Evolutionary conservation across 306 rosid species (phyloP).

Genomic region (Cucumis hystrix): DNA sequence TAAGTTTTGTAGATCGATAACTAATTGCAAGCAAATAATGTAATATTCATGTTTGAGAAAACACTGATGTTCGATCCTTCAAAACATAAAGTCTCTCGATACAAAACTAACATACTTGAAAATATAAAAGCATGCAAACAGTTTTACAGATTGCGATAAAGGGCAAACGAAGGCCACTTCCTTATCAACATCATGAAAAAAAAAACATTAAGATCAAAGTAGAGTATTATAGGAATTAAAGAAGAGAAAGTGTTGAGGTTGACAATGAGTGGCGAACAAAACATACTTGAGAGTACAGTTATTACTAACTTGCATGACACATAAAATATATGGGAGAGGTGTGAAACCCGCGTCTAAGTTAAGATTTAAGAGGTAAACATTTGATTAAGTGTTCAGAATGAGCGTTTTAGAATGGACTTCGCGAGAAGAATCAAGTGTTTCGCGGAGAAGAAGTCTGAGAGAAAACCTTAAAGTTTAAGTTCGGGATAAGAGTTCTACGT

Average conservation of each 20-base stretch:
- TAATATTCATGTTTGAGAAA: not conserved
- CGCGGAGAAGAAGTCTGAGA: too few species aligned
- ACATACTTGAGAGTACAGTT: not conserved
- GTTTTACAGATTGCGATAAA: too few species aligned
- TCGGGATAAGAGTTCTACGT: too few species aligned
- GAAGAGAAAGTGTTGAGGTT: not conserved
- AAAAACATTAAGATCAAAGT: not conserved
- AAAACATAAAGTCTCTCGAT: not conserved
- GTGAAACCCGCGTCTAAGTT: too few species aligned
- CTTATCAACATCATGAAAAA: not conserved
- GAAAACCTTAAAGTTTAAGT: too few species aligned
- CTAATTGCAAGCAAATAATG: too few species aligned
- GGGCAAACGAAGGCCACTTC: not conserved
- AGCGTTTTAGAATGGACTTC: too few species aligned
- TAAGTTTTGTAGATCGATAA: too few species aligned
- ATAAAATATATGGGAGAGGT: constrained; percentile 52
- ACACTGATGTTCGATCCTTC: not conserved
- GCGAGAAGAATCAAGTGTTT: too few species aligned
- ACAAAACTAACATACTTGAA: not conserved
- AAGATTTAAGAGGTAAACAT: too few species aligned
- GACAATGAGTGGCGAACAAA: not conserved
- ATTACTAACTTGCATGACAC: constrained; percentile 66
- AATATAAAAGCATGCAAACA: not conserved
- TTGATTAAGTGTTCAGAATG: too few species aligned
- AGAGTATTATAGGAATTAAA: not conserved